These are phyloP conservation scores for Rhododendron henanense DNA, from an alignment of 148 eudicot genomes.

Conservation along the genomic window DNA sequence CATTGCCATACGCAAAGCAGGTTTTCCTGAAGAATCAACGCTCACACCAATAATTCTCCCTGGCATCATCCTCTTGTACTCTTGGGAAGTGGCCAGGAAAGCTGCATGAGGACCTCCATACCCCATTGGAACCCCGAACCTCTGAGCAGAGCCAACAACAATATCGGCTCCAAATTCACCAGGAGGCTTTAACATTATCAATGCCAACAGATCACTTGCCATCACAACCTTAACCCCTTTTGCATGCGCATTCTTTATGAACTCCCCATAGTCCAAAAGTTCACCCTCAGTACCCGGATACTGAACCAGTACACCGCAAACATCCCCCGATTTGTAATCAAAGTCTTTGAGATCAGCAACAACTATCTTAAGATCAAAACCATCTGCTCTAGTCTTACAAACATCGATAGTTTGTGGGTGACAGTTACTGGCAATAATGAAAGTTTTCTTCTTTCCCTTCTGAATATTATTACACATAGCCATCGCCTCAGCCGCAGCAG, in stretches of 20 bases:
- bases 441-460: conserved; percentile 87
- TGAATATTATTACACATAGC: conserved; percentile 92
- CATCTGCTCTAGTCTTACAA: conserved; percentile 85
- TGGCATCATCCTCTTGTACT: conserved; percentile 98
- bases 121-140: conserved; percentile 99
- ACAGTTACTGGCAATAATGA: conserved; percentile 77
- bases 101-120: conserved; percentile 99
- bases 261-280: conserved; percentile 79
- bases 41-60: conserved; percentile 94
- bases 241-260: conserved; percentile 81
- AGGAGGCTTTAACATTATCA: conserved; percentile 90
- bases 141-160: conserved; percentile 93
- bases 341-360: conserved; percentile 62
- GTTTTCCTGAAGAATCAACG: conserved; percentile 87
- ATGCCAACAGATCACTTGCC: conserved; percentile 88
- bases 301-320: conserved; percentile 91
- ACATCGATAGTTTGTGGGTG: conserved; percentile 90
- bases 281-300: conserved; percentile 98
- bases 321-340: conserved; percentile 74
- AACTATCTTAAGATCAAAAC: conserved; percentile 74
- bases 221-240: conserved; percentile 92
- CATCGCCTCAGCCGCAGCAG: conserved; percentile 99
- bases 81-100: conserved; percentile 91
- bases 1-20: conserved; percentile 96
- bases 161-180: conserved; percentile 94